Conservation (phyloP, 106 monocot genomes). For the Platanthera zijinensis region DNA sequence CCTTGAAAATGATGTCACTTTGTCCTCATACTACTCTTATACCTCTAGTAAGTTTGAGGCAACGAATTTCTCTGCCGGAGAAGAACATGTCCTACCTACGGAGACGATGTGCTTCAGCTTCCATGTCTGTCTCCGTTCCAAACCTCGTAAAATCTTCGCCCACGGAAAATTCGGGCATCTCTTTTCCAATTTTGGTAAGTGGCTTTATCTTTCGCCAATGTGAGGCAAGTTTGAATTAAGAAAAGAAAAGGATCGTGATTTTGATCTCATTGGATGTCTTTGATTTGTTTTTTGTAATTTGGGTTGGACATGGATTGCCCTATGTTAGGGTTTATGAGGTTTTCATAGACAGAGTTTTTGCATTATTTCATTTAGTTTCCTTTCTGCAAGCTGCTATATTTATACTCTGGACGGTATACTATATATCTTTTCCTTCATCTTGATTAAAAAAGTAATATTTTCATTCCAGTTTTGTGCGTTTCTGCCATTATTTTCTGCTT, state of each 20-base stretch:
- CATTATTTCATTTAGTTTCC: background rate
- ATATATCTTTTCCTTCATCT: background rate
- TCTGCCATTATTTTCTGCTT: background rate
- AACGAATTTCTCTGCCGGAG: background rate
- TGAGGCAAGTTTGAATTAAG: background rate
- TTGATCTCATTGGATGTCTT: background rate
- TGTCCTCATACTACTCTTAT: background rate
- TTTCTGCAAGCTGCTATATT: background rate
- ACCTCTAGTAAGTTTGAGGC: background rate
- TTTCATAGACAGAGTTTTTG: background rate
- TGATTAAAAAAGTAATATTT: background rate
- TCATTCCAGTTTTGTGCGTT: no score
- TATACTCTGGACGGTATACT: no score
- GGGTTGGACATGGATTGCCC: background rate
- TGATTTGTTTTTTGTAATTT: background rate
- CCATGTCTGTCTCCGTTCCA: background rate
- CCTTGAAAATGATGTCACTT: slow-evolving; percentile 1
- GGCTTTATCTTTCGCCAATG: background rate
- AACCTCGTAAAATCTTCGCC: background rate
- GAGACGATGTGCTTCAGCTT: background rate
- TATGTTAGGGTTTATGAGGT: slow-evolving; percentile 5
- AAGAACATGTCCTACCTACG: background rate
- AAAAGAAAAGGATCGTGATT: background rate
- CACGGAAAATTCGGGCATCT: background rate
- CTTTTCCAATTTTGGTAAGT: slow-evolving; percentile 4